phyloP scores from a whole-genome alignment of 768 basidiomycete species.

The Thelephora aurantiotincta region DNA sequence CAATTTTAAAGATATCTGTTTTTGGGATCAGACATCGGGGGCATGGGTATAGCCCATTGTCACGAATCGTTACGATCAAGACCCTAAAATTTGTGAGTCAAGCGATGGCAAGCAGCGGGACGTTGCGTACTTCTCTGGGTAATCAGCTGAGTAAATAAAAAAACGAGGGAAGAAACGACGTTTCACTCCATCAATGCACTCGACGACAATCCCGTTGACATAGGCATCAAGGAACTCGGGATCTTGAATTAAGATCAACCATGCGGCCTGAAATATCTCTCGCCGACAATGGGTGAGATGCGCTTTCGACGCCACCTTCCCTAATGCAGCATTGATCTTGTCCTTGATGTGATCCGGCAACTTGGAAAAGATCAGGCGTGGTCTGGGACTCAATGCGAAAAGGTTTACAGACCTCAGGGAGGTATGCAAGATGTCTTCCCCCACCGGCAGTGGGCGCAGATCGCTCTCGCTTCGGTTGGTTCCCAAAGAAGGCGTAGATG shows the following conservation, averaged over 20 bases:
- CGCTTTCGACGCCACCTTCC: background rate
- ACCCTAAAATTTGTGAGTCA: constrained; percentile 5
- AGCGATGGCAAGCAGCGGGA: too few relatives aligned
- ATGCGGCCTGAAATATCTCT: constrained; percentile 12
- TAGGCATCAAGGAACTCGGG: constrained; percentile 12
- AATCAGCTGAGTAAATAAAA: constrained; percentile 17
- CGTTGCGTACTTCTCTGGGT: constrained; percentile 17
- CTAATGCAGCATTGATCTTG: constrained; percentile 2
- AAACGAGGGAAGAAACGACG: constrained; percentile 12
- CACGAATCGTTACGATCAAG: constrained; percentile 13
- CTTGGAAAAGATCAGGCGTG: constrained; percentile 1
- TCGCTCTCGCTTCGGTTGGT: constrained; percentile 11
- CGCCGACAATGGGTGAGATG: constrained; percentile 11
- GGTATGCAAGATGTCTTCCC: constrained; percentile 10
- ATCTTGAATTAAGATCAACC: constrained; percentile 8
- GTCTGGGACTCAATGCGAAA: background rate
- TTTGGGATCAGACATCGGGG: constrained; percentile 15
- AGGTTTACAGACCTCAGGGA: constrained; percentile 9
- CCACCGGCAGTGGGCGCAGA: constrained; percentile 3
- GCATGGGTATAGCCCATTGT: constrained; percentile 17
- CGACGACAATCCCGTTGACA: constrained; percentile 9
- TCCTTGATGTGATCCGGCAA: constrained; percentile 8
- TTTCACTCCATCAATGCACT: constrained; percentile 10
- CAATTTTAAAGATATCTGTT: constrained; percentile 12
- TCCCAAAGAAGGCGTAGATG: constrained; percentile 10